A percentile compares a stretch with the other conserved stretches of the same genome.
These are phyloP conservation scores for Paecilomyces formosus DNA, from an alignment of 2,329 filamentous ascomycete species.

Conservation along the genomic window DNA sequence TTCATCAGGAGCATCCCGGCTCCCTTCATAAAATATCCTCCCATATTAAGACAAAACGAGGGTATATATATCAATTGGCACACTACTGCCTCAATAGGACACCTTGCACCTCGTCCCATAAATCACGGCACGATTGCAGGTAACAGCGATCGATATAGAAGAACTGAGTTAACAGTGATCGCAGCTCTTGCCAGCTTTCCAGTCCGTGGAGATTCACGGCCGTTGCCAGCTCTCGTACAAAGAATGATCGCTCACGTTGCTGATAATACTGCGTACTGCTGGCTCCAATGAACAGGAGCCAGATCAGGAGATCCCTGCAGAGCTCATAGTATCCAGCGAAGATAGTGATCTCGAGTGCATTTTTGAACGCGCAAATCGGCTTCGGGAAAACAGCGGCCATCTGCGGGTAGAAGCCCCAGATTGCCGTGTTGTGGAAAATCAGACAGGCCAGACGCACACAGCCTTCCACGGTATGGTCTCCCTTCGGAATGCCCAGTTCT, in stretches of 20 bases:
- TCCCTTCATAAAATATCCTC: not conserved
- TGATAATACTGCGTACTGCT: slow-evolving; percentile 14
- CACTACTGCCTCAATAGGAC: slow-evolving; percentile 8
- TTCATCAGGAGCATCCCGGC: not conserved
- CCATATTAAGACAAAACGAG: not conserved
- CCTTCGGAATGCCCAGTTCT: slow-evolving; percentile 21
- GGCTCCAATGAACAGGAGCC: slow-evolving; percentile 29
- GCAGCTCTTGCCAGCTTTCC: slow-evolving; percentile 25
- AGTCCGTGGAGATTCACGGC: slow-evolving; percentile 20
- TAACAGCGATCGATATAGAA: slow-evolving; percentile 31
- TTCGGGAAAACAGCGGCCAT: slow-evolving; percentile 26
- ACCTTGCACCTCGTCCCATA: slow-evolving; percentile 25
- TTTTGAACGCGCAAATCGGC: slow-evolving; percentile 24
- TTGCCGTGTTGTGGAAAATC: slow-evolving; percentile 31
- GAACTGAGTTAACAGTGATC: slow-evolving; percentile 22
- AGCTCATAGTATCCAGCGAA: slow-evolving; percentile 22
- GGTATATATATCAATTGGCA: not conserved
- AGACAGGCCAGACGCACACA: slow-evolving; percentile 30
- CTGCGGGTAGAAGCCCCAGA: slow-evolving; percentile 32
- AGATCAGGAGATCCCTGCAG: slow-evolving; percentile 27
- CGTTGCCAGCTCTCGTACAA: slow-evolving; percentile 22
- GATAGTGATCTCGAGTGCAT: slow-evolving; percentile 25
- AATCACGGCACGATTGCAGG: slow-evolving; percentile 17
- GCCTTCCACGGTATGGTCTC: slow-evolving; percentile 30
- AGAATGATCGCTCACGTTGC: slow-evolving; percentile 17